A percentile compares a stretch with the other conserved stretches of the same genome.
Evolutionary conservation across 108 stramenopile genomes (phyloP).

Genomic region (Cafeteria roenbergensis): DNA sequence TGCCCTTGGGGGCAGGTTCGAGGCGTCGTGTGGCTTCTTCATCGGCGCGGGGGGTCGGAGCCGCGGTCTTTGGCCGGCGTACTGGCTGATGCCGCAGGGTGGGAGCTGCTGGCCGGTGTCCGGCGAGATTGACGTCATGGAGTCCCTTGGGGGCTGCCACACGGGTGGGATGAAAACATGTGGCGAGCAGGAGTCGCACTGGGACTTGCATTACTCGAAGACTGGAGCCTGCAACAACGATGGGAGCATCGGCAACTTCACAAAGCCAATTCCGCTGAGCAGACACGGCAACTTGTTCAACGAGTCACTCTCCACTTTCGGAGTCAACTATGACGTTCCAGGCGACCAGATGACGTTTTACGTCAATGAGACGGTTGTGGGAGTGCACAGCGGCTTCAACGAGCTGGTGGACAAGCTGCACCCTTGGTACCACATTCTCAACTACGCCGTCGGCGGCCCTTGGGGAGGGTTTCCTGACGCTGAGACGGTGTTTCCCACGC

Average conservation of each 20-base stretch:
- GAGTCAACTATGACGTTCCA: not conserved
- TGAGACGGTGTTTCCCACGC: not conserved
- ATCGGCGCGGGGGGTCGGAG: not conserved
- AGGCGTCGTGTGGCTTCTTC: not conserved
- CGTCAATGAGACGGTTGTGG: not conserved
- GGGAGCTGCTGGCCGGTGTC: slow-evolving; percentile 35
- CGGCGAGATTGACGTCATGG: slow-evolving; percentile 43
- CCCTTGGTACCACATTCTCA: slow-evolving; percentile 29
- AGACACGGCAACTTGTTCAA: not conserved
- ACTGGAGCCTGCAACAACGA: not conserved
- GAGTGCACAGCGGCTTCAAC: slow-evolving; percentile 30
- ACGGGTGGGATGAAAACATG: not conserved
- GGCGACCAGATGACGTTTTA: slow-evolving; percentile 21
- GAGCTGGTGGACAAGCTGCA: slow-evolving; percentile 6
- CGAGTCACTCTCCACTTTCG: not conserved
- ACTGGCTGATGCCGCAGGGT: slow-evolving; percentile 32
- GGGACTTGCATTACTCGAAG: slow-evolving; percentile 11
- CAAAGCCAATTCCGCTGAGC: not conserved
- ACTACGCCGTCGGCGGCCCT: slow-evolving; percentile 36
- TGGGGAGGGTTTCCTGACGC: slow-evolving; percentile 23
- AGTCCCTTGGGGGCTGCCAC: slow-evolving; percentile 28
- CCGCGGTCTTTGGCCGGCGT: slow-evolving; percentile 31
- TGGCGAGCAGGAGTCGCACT: not conserved
- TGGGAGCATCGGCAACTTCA: slow-evolving; percentile 17
- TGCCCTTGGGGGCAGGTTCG: not conserved